These are phyloP conservation scores for Phytophthora pinifolia DNA, from an alignment of 352 stramenopile genomes.

Conservation along the genomic window DNA sequence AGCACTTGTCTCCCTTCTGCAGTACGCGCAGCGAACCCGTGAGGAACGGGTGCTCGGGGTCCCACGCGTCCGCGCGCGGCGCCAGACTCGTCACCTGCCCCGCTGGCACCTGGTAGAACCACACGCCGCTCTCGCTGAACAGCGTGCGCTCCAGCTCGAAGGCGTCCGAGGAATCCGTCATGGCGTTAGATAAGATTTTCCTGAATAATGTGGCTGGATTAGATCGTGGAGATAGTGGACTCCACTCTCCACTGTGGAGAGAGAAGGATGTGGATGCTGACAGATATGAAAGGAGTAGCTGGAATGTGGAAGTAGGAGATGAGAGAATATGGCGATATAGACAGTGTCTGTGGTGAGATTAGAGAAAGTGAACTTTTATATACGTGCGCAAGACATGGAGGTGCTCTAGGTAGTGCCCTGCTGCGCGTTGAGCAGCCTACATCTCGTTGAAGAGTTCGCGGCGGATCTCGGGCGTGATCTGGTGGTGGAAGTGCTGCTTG, in stretches of 20 bases:
- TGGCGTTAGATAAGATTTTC: too few relatives aligned
- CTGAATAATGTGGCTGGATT: too few relatives aligned
- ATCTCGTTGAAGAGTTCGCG: slow-evolving; percentile 93
- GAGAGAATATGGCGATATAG: background rate
- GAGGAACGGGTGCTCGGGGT: slow-evolving; percentile 79
- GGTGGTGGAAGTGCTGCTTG: slow-evolving; percentile 92
- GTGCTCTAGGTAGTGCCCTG: background rate
- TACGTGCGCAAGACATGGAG: slow-evolving; percentile 4
- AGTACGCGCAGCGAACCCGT: slow-evolving; percentile 69
- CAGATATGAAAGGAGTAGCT: too few relatives aligned
- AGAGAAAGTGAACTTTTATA: slow-evolving; percentile 31
- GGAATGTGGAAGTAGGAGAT: background rate
- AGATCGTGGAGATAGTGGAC: too few relatives aligned
- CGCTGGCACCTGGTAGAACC: slow-evolving; percentile 83
- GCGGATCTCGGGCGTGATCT: slow-evolving; percentile 98
- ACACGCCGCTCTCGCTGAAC: slow-evolving; percentile 76
- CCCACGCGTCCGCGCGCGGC: slow-evolving; percentile 80
- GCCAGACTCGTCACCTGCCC: slow-evolving; percentile 69
- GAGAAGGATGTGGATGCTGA: too few relatives aligned
- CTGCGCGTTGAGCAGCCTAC: slow-evolving; percentile 18
- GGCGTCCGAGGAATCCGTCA: slow-evolving; percentile 8
- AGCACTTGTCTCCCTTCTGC: slow-evolving; percentile 73
- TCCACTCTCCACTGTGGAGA: too few relatives aligned
- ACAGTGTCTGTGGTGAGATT: background rate
- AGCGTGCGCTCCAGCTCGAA: slow-evolving; percentile 72